These are phyloP conservation scores for Teunomyces panamensis DNA, from an alignment of 805 yeast genomes.

Conservation along the genomic window DNA sequence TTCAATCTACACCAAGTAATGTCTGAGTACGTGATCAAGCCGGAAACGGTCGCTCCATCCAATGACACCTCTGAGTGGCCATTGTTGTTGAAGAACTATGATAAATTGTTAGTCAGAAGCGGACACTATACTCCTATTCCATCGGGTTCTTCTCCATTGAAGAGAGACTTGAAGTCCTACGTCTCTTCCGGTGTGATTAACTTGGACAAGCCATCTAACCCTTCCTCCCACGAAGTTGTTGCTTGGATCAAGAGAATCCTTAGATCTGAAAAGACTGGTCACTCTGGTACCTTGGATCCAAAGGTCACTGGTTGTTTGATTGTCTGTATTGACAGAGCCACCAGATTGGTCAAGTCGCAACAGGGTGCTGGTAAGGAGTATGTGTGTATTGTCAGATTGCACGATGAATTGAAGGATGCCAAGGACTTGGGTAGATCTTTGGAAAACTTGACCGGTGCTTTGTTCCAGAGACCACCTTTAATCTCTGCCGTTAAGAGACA, in stretches of 20 bases:
- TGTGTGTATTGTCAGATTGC: slow-evolving; percentile 95
- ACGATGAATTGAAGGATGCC: slow-evolving; percentile 87
- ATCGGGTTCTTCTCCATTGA: slow-evolving; percentile 89
- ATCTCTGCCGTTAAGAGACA: slow-evolving; percentile 99
- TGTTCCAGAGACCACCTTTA: slow-evolving; percentile 98
- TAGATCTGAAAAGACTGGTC: slow-evolving; percentile 97
- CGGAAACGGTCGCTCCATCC: slow-evolving; percentile 74
- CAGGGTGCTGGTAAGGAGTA: slow-evolving; percentile 99
- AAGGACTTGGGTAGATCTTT: slow-evolving; percentile 83
- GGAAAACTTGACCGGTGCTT: slow-evolving; percentile 96
- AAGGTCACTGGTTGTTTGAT: slow-evolving; percentile 98
- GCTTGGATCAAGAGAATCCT: slow-evolving; percentile 98
- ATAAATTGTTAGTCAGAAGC: slow-evolving; percentile 88
- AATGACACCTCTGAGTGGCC: slow-evolving; percentile 96
- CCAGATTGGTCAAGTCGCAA: slow-evolving; percentile 96
- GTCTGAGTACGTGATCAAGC: slow-evolving; percentile 81
- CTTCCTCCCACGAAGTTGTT: slow-evolving; percentile 98
- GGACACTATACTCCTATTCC: slow-evolving; percentile 98
- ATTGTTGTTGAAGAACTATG: slow-evolving; percentile 86
- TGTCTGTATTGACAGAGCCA: slow-evolving; percentile 97
- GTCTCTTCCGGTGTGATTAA: slow-evolving; percentile 94
- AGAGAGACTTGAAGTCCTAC: slow-evolving; percentile 88
- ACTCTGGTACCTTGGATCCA: slow-evolving; percentile 98
- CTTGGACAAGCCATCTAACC: slow-evolving; percentile 96
- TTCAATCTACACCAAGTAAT: slow-evolving; percentile 25